Percentiles rank a stretch among this genome's conserved stretches.
Evolutionary conservation across 139 green algal species (phyloP).

Genomic region (Chlorella sp.): DNA sequence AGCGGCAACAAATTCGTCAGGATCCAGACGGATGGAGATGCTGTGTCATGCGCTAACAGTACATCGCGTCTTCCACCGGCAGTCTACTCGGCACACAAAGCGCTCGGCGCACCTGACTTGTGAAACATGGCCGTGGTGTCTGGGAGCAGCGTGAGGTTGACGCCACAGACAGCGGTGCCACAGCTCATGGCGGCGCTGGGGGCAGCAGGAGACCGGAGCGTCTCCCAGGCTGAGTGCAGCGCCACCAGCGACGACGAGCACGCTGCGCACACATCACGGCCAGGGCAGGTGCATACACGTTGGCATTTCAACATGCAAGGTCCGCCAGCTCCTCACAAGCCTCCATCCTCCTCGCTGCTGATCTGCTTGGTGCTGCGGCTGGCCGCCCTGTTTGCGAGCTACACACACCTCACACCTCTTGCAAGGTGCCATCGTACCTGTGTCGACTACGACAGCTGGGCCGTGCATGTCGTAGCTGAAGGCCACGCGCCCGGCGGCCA

Average conservation of each 20-base stretch:
- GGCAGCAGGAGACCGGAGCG: too few relatives aligned
- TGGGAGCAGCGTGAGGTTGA: slow-evolving; percentile 47
- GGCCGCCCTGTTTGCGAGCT: not conserved
- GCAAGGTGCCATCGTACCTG: slow-evolving; percentile 13
- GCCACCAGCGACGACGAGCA: slow-evolving; percentile 79
- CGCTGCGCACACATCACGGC: not conserved
- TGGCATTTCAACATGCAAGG: too few relatives aligned
- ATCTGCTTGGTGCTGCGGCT: too few relatives aligned
- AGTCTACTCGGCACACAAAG: slow-evolving; percentile 32
- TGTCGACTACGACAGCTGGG: slow-evolving; percentile 73
- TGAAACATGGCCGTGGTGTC: slow-evolving; percentile 52
- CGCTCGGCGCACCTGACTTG: not conserved
- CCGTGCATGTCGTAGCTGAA: slow-evolving; percentile 60
- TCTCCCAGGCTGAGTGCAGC: too few relatives aligned
- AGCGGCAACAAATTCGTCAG: too few relatives aligned
- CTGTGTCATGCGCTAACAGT: slow-evolving; percentile 22
- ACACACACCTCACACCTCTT: not conserved
- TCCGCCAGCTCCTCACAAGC: too few relatives aligned
- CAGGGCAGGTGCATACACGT: too few relatives aligned
- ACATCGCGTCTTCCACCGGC: slow-evolving; percentile 42
- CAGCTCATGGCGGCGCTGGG: slow-evolving; percentile 20
- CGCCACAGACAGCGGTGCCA: slow-evolving; percentile 28
- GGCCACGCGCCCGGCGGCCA: slow-evolving; percentile 65
- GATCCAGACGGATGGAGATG: not conserved
- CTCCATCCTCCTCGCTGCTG: too few relatives aligned